phyloP scores from a whole-genome alignment of 352 stramenopile species.

The Globisporangium takayamanum region DNA sequence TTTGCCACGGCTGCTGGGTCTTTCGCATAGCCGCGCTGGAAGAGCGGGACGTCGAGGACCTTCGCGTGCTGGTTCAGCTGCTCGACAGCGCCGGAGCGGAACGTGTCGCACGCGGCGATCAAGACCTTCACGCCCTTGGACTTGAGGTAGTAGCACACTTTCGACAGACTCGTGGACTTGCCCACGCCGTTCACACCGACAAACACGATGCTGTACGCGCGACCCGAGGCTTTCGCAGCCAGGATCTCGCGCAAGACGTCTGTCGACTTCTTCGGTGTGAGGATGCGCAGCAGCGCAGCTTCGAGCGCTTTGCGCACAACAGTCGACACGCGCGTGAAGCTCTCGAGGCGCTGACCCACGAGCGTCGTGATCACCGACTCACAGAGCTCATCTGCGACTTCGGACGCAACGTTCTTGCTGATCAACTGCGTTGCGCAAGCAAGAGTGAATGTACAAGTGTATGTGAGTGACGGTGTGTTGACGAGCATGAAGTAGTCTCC shows the following conservation, averaged over 20 bases:
- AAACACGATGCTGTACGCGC: slow-evolving; percentile 98
- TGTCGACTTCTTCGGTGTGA: slow-evolving; percentile 94
- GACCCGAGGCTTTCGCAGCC: slow-evolving; percentile 74
- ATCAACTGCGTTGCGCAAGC: slow-evolving; percentile 64
- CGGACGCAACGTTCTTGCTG: slow-evolving; percentile 96
- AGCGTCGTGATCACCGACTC: slow-evolving; percentile 92
- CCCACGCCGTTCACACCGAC: slow-evolving; percentile 98
- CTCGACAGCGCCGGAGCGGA: slow-evolving; percentile 97
- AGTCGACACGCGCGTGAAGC: slow-evolving; percentile 88
- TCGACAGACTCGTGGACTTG: slow-evolving; percentile 98
- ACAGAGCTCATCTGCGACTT: slow-evolving; percentile 94
- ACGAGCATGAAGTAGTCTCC: neutral
- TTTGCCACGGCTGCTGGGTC: slow-evolving; percentile 94
- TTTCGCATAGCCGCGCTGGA: slow-evolving; percentile 96
- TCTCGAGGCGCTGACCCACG: slow-evolving; percentile 93
- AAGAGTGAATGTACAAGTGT: neutral
- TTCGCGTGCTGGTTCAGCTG: slow-evolving; percentile 97
- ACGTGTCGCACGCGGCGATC: slow-evolving; percentile 98
- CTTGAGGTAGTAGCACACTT: slow-evolving; percentile 99
- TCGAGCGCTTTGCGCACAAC: slow-evolving; percentile 95
- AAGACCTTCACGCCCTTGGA: slow-evolving; percentile 94
- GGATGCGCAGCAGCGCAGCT: slow-evolving; percentile 90
- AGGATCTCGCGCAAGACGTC: slow-evolving; percentile 95
- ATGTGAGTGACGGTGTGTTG: neutral
- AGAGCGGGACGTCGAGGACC: slow-evolving; percentile 95